phyloP scores from a whole-genome alignment of 202 grass and related monocot genomes.

The Panicum virgatum region DNA sequence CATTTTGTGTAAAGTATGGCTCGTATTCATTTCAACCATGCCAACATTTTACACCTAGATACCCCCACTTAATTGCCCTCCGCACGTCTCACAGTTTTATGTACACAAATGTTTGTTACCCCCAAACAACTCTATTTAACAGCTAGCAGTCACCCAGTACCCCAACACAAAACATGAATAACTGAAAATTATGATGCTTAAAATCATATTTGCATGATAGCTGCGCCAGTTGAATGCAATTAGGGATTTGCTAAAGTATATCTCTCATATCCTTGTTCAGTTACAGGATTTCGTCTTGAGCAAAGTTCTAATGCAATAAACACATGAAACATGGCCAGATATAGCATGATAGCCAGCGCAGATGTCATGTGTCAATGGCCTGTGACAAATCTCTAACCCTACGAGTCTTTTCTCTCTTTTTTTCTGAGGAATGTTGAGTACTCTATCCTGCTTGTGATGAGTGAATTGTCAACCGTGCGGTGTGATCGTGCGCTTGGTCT shows the following conservation, averaged over 20 bases:
- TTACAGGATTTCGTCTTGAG: too few relatives aligned
- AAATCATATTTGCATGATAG: neutral
- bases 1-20: neutral
- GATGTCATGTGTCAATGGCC: neutral
- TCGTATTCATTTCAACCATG: neutral
- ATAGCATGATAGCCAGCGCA: slow-evolving; percentile 16
- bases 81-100: neutral
- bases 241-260: neutral
- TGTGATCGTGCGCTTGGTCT: too few relatives aligned
- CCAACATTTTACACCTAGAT: neutral
- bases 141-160: neutral
- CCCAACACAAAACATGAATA: neutral
- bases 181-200: neutral
- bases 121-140: neutral
- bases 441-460: too few relatives aligned
- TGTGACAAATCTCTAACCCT: neutral
- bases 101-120: neutral
- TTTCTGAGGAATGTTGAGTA: too few relatives aligned
- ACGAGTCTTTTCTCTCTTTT: neutral
- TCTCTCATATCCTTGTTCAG: too few relatives aligned
- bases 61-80: neutral
- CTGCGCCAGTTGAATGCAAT: neutral
- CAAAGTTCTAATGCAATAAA: too few relatives aligned
- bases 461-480: too few relatives aligned
- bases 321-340: neutral